phyloP scores from a whole-genome alignment of 2,329 filamentous ascomycete species.

The Fusarium sp. region DNA sequence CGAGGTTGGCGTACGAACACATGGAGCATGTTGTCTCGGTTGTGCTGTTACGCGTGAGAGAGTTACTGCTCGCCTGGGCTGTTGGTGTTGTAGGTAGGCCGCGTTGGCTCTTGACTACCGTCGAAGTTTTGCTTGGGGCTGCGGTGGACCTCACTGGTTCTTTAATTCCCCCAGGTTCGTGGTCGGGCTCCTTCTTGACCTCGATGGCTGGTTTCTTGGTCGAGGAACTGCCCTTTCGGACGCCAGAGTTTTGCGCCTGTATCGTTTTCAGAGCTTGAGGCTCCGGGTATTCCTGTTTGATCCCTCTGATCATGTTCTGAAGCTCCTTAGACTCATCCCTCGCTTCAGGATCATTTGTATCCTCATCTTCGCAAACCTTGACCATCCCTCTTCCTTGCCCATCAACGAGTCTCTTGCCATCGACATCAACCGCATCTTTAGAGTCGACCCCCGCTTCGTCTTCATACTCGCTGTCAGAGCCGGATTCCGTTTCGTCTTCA shows the following conservation, averaged over 20 bases:
- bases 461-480: conserved; percentile 61
- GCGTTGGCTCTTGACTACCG: not conserved
- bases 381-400: conserved; percentile 74
- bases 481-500: conserved; percentile 51
- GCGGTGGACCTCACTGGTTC: not conserved
- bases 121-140: not conserved
- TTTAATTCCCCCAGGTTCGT: not conserved
- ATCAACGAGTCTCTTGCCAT: conserved; percentile 74
- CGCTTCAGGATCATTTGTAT: conserved; percentile 57
- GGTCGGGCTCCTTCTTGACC: conserved; percentile 25
- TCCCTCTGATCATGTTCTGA: conserved; percentile 51
- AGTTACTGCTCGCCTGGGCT: not conserved
- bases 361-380: conserved; percentile 79
- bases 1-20: conserved; percentile 75
- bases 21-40: conserved; percentile 59
- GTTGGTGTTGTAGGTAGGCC: not conserved
- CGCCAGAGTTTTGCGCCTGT: not conserved
- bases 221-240: not conserved
- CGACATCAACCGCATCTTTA: conserved; percentile 69
- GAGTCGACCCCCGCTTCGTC: conserved; percentile 54
- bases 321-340: conserved; percentile 72
- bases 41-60: not conserved
- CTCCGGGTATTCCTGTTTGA: conserved; percentile 37
- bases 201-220: not conserved
- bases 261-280: not conserved